These are phyloP conservation scores for Daldinia eschscholtzii DNA, from an alignment of 2,329 filamentous ascomycete genomes.

Conservation along the genomic window DNA sequence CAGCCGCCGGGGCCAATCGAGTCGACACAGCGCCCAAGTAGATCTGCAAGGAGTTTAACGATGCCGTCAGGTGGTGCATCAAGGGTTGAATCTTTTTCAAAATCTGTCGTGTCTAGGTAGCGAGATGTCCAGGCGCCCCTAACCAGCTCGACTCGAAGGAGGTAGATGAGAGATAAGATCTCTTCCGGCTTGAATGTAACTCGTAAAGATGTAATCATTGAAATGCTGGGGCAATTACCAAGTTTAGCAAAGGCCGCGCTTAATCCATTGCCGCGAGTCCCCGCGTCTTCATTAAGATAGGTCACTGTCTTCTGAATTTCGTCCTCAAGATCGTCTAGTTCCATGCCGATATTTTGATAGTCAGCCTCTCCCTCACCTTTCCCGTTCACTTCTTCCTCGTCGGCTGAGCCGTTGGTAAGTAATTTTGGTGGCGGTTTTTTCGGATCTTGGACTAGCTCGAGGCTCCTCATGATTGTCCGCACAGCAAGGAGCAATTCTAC, in stretches of 20 bases:
- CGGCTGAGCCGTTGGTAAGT: constrained; percentile 48
- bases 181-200: constrained; percentile 74
- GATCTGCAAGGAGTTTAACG: constrained; percentile 77
- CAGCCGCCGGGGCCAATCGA: constrained; percentile 80
- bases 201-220: constrained; percentile 74
- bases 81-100: constrained; percentile 60
- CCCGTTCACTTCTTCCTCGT: constrained; percentile 40
- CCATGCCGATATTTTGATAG: constrained; percentile 59
- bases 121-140: constrained; percentile 81
- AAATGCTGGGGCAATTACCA: constrained; percentile 70
- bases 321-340: constrained; percentile 71
- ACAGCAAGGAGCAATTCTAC: constrained; percentile 76
- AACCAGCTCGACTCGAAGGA: constrained; percentile 79
- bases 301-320: constrained; percentile 77
- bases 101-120: constrained; percentile 71
- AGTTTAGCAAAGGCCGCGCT: constrained; percentile 78
- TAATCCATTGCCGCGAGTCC: constrained; percentile 72
- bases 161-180: constrained; percentile 76
- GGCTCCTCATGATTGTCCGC: constrained; percentile 74
- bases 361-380: constrained; percentile 49
- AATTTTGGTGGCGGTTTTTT: constrained; percentile 52
- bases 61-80: constrained; percentile 72
- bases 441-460: constrained; percentile 68
- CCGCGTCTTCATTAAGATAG: constrained; percentile 73
- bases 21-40: constrained; percentile 80